Percentiles rank a stretch among this genome's conserved stretches.
These are phyloP conservation scores for Rusavskia elegans DNA, from an alignment of 495 filamentous ascomycete species.

Conservation along the genomic window DNA sequence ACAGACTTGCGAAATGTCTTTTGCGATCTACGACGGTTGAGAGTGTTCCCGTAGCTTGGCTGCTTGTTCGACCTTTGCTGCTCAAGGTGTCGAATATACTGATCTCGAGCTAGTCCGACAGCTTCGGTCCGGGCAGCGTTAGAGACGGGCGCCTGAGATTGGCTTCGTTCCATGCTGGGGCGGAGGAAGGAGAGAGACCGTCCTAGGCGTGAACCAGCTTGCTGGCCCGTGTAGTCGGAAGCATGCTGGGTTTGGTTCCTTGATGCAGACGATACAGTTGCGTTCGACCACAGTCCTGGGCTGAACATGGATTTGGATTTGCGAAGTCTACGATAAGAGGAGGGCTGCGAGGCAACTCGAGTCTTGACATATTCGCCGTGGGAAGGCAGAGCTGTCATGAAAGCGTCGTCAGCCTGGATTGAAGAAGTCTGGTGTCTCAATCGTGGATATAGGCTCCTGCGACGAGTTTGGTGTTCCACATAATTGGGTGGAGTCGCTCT, in stretches of 20 bases:
- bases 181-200: conserved; percentile 51
- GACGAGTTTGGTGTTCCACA: background rate
- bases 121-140: conserved; percentile 29
- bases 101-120: conserved; percentile 29
- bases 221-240: background rate
- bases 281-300: conserved; percentile 13
- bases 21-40: conserved; percentile 27
- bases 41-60: conserved; percentile 31
- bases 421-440: conserved; percentile 12
- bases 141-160: conserved; percentile 13
- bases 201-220: conserved; percentile 18
- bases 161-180: conserved; percentile 16
- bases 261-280: conserved; percentile 1
- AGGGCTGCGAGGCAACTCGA: conserved; percentile 46
- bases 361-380: conserved; percentile 38
- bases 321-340: conserved; percentile 58
- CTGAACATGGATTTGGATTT: conserved; percentile 61
- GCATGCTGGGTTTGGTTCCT: background rate
- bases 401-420: conserved; percentile 15
- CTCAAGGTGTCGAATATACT: conserved; percentile 26
- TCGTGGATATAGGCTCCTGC: conserved; percentile 2
- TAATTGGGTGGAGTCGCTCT: conserved; percentile 1
- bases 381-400: conserved; percentile 20
- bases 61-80: conserved; percentile 22
- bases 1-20: conserved; percentile 45